Evolutionary conservation across 331 rosid species (phyloP), one percentile per base, ranked within the genome.

Genomic region (Malus hybrid): DNA sequence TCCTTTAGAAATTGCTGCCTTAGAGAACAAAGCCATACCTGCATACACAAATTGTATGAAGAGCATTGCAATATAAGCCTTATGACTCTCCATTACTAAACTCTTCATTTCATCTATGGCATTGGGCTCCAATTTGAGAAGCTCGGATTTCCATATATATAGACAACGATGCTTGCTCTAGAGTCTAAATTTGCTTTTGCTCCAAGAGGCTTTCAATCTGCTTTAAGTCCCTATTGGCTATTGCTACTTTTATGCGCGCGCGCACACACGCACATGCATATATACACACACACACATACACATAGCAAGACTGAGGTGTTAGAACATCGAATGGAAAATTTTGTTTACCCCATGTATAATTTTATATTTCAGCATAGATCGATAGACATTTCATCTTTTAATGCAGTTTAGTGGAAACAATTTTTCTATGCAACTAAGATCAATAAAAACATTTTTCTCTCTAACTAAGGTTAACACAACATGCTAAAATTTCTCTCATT

Each of bases 21-120:
- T 94, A 5, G 98, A 94, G 56, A 94, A 82, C 85, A 94, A 82
- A 74, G 97, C 97, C 98, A 94, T 88, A 69, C 97, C 97, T 42
- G 97, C 83, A 76, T 94, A 94, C 13, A 85, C 80, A 71, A 80
- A 84, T 70, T 94, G 98, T 74, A 83, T 70, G 72, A 87, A 90
- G 59, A 88, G 36, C 97, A 94, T 86, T 72, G 95, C 90, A 81
- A 89, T 9, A 78, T 93, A 89, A 33, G 96, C 87, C 83, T 81
- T 91, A 24, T 79, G 81, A 77, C 65, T 88, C 72, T 85, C 82
- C 80, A 82, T 14, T 15, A 78, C 46, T 13, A 81, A 77, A 33
- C 64, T 90, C 88, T 77, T 77, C 77, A 52, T 80, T 71, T 56
- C 54, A 32, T 71, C 65, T 71, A 50, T n/a, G 50, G 54, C 27